Percentiles rank a stretch among this genome's conserved stretches.
Conservation (phyloP, 176 grass and related monocot genomes). For the Oryza meridionalis region DNA sequence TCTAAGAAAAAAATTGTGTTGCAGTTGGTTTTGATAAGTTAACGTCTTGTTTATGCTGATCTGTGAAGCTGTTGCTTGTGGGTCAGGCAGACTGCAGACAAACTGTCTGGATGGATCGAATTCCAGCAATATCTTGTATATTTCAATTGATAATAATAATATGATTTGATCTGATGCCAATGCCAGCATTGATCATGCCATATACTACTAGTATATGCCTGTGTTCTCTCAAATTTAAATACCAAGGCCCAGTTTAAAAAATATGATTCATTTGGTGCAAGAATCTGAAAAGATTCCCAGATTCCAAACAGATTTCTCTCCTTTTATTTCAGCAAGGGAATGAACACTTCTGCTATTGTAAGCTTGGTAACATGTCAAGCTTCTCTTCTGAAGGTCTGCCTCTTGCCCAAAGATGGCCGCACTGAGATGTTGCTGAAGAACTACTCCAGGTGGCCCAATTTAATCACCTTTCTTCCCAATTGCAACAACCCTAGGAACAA, state of each 20-base stretch:
- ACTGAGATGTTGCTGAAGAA: conserved; percentile 5
- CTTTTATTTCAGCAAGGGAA: not conserved
- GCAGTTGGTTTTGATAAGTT: not conserved
- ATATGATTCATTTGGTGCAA: not conserved
- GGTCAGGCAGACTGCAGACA: not conserved
- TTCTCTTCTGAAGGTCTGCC: not conserved
- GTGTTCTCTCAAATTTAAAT: not conserved
- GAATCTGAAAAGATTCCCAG: not conserved
- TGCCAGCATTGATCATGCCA: not conserved
- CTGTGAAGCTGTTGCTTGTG: not conserved
- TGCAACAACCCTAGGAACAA: not conserved
- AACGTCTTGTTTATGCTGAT: conserved; percentile 14
- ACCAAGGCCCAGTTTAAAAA: not conserved
- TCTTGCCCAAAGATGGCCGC: not conserved
- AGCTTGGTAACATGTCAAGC: not conserved
- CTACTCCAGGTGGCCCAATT: not conserved
- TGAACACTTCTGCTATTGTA: not conserved
- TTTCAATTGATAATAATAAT: not conserved
- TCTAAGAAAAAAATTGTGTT: not conserved
- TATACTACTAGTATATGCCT: not conserved
- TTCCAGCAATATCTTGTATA: not conserved
- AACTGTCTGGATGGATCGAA: not conserved
- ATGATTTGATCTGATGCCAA: not conserved
- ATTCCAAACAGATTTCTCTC: not conserved
- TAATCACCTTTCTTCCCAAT: not conserved